A percentile compares a stretch with the other conserved stretches of the same genome.
Evolutionary conservation across 2,329 filamentous ascomycete species (phyloP).

Genomic region (Aspergillus brunneoviolaceus): DNA sequence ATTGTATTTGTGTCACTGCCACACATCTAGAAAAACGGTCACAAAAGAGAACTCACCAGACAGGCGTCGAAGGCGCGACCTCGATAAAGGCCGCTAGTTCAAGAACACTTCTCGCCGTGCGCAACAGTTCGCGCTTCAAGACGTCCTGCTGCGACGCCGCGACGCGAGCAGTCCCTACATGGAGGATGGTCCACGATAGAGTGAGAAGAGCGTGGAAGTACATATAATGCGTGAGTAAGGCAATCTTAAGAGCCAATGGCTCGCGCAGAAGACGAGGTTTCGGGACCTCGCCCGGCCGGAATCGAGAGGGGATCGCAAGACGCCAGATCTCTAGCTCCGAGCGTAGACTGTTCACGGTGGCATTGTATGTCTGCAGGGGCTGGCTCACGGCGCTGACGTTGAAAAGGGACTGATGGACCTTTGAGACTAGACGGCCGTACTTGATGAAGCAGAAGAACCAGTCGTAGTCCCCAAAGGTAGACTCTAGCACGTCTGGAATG

Average conservation of each 20-base stretch:
- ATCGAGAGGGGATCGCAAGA: conserved; percentile 28
- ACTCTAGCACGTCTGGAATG: conserved; percentile 34
- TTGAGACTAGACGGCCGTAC: conserved; percentile 34
- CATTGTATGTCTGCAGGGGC: conserved; percentile 22
- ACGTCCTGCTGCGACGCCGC: background rate
- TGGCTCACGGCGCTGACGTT: conserved; percentile 27
- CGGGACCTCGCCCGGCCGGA: conserved; percentile 32
- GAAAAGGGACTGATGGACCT: conserved; percentile 35
- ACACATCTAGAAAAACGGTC: too few relatives aligned
- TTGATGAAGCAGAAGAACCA: conserved; percentile 37
- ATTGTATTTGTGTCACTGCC: background rate
- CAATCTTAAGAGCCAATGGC: conserved; percentile 17
- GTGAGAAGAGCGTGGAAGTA: conserved; percentile 36
- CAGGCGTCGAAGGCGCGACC: conserved; percentile 32
- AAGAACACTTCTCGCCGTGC: conserved; percentile 33
- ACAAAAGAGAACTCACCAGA: conserved; percentile 30
- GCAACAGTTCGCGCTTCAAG: conserved; percentile 31
- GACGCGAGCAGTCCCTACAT: conserved; percentile 8
- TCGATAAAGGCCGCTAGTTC: conserved; percentile 39
- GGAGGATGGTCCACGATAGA: conserved; percentile 32
- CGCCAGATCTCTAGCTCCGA: conserved; percentile 35
- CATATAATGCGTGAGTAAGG: conserved; percentile 30
- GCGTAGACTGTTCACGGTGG: conserved; percentile 18
- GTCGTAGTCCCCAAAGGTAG: conserved; percentile 35
- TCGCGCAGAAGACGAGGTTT: conserved; percentile 15